Conservation (phyloP, 257 asterid species). For the Jasminum sambac region DNA sequence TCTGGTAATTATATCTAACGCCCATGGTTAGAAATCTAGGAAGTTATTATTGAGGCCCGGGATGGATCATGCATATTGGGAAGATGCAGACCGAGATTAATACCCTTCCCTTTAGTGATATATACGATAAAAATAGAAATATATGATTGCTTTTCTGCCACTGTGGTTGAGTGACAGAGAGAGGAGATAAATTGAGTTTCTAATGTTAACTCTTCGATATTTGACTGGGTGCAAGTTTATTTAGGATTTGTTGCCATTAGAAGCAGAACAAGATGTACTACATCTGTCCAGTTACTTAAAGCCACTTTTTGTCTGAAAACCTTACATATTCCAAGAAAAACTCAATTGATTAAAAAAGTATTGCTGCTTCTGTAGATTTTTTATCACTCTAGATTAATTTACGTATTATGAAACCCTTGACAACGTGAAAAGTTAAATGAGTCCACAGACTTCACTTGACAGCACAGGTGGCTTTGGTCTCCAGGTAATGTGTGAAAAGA, state of each 20-base stretch:
- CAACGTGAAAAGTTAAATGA: not conserved
- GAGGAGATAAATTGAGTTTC: not conserved
- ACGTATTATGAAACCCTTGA: not conserved
- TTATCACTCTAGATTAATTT: not conserved
- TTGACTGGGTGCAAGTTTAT: slow-evolving; percentile 1
- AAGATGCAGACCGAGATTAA: not conserved
- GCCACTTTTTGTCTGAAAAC: not conserved
- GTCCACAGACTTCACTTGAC: not conserved
- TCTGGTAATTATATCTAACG: slow-evolving; percentile 42
- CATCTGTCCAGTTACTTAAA: not conserved
- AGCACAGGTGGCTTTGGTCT: not conserved
- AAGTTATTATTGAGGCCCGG: not conserved
- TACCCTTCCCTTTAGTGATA: not conserved
- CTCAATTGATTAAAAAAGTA: not conserved
- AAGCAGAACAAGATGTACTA: not conserved
- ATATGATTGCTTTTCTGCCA: not conserved
- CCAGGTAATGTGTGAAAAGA: not conserved
- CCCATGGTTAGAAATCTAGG: slow-evolving; percentile 1
- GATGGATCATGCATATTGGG: not conserved
- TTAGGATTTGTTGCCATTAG: not conserved
- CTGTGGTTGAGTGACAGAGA: not conserved
- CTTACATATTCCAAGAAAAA: not conserved
- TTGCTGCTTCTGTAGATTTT: not conserved
- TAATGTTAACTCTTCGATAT: not conserved
- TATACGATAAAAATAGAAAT: not conserved